These are phyloP conservation scores for Phaseolus coccineus DNA, from an alignment of 331 rosid species.

Conservation along the genomic window DNA sequence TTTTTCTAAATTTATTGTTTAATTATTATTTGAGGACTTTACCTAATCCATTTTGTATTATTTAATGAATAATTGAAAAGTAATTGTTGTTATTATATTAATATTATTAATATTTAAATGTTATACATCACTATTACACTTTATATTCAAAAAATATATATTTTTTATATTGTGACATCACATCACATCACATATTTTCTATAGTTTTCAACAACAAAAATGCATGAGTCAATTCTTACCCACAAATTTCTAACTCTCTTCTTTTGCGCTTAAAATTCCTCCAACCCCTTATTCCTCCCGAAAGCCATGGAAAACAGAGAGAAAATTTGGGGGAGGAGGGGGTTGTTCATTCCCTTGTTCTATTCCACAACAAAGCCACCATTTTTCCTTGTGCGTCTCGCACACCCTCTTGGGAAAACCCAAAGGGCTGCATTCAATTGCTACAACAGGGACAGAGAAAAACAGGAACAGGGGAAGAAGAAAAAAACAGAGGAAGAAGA, in stretches of 20 bases:
- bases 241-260: constrained; percentile 58
- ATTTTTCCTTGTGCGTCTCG: neutral
- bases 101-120: too few species aligned
- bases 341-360: neutral
- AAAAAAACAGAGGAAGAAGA: neutral
- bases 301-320: neutral
- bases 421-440: neutral
- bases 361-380: neutral
- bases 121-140: too few species aligned
- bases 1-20: too few species aligned
- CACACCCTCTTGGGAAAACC: neutral
- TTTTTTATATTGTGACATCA: too few species aligned
- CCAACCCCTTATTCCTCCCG: constrained; percentile 42
- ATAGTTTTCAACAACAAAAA: neutral
- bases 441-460: neutral
- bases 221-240: constrained; percentile 56
- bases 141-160: too few species aligned
- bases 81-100: too few species aligned
- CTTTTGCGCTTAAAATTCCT: constrained; percentile 54
- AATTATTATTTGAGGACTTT: too few species aligned
- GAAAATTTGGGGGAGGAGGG: neutral
- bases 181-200: constrained; percentile 2
- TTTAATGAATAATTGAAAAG: too few species aligned
- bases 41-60: too few species aligned
- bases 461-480: constrained; percentile 1